A percentile compares a stretch with the other conserved stretches of the same genome.
Conservation (phyloP, 1,284 basidiomycete species). For the Hemileia vastatrix region DNA sequence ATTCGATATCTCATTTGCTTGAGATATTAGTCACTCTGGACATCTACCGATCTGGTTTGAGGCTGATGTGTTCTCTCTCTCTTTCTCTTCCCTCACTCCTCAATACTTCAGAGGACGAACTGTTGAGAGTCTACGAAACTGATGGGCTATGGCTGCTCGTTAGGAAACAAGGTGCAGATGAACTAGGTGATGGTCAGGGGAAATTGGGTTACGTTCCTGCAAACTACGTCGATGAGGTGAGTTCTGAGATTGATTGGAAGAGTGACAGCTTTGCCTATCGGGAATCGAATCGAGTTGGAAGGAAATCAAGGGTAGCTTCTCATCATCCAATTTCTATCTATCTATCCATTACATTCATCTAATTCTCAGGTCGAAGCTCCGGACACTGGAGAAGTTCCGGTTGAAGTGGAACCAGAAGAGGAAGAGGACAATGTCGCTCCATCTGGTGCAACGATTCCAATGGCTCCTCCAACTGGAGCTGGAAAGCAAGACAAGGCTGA, state of each 20-base stretch:
- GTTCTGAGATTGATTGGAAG: constrained; percentile 47
- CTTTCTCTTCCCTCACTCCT: constrained; percentile 31
- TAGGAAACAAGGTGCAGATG: constrained; percentile 51
- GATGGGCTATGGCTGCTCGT: constrained; percentile 88
- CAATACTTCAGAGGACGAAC: constrained; percentile 58
- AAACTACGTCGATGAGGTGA: constrained; percentile 85
- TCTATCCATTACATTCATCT: constrained; percentile 38
- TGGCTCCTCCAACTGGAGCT: constrained; percentile 20
- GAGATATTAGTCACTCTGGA: neutral
- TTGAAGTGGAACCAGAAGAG: constrained; percentile 48
- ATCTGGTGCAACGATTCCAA: constrained; percentile 27
- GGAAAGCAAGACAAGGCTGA: constrained; percentile 49
- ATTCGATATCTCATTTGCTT: too few species aligned
- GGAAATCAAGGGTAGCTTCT: neutral
- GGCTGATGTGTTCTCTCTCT: too few species aligned
- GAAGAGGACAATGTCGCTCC: constrained; percentile 27
- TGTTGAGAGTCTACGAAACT: constrained; percentile 63
- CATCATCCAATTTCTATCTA: too few species aligned
- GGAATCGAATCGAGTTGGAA: too few species aligned
- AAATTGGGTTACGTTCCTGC: constrained; percentile 80
- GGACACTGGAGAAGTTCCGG: constrained; percentile 51
- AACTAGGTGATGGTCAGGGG: constrained; percentile 51
- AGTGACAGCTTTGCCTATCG: too few species aligned
- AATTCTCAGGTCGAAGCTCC: constrained; percentile 57
- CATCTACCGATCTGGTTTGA: too few species aligned